Base-by-base conservation (phyloP, 2,329 filamentous ascomycete genomes). In the Mollisiaceae sp. region DNA sequence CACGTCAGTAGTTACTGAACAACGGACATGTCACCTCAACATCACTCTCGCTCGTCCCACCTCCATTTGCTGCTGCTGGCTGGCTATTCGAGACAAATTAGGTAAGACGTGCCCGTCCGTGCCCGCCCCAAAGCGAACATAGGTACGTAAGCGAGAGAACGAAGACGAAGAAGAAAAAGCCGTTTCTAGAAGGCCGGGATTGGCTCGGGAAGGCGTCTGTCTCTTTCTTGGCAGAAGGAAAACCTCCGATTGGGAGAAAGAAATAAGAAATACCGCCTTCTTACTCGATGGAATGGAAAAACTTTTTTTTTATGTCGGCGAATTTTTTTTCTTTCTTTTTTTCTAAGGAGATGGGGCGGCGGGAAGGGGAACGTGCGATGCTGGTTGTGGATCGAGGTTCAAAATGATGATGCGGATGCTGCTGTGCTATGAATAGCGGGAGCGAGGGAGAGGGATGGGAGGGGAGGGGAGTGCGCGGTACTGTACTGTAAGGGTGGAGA, bases 251-350 rank as follows among this genome's bases (percentile, higher is more conserved):
- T 55, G 24, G 47, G 18, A 15, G 36, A 11, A 35, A n/a, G n/a
- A n/a, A n/a, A n/a, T n/a, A n/a, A n/a, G n/a, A n/a, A 35, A 8
- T 6, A 55, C 4, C 52, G 52, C 24, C 27, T 55, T 50, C 45
- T 50, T 50, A 50, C 45, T 50, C 45, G 35, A 55, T 55, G 52
- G 52, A 55, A 35, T 35, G 15, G 35, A 38, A 22, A 55, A 55
- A n/a, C n/a, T 18, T 55, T 55, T 55, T 52, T 12, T 14, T 50
- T 4, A 35, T 22, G 47, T 32, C 4, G 27, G 47, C 47, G 47
- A 20, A 54, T 35, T 32, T 20, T 12, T 8, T 8, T 32, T 32
- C 12, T 22, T 24, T n/a, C 2, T 35, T 8, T 35, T 32, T 5
- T 50, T 50, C 45, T 50, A 6, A 50, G 8, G 45, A 6, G 45